Conservation (phyloP, 164 flowering plant species). For the Aristolochia fimbriata region DNA sequence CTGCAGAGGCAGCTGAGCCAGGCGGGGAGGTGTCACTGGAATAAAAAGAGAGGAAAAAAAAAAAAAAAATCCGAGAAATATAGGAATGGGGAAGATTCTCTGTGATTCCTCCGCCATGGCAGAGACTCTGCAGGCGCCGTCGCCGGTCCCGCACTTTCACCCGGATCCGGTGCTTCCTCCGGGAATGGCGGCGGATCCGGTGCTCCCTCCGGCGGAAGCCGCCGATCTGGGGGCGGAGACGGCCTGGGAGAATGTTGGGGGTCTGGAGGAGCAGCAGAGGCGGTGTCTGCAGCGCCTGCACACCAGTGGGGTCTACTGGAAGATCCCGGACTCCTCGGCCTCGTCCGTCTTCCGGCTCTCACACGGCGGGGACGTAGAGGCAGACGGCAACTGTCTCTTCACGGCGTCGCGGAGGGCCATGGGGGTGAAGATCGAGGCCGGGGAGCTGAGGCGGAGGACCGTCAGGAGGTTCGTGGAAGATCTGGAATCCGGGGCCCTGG, state of each 20-base stretch:
- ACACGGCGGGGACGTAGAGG: slow-evolving; percentile 87
- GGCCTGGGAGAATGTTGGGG: slow-evolving; percentile 58
- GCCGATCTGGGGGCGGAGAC: slow-evolving; percentile 8
- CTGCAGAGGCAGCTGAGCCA: no score
- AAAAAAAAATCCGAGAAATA: not conserved
- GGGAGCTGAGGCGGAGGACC: slow-evolving; percentile 63
- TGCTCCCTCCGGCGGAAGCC: slow-evolving; percentile 14
- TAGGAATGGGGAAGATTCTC: slow-evolving; percentile 47
- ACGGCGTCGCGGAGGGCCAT: slow-evolving; percentile 64
- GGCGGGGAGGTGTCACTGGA: no score
- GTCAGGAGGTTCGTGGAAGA: slow-evolving; percentile 71
- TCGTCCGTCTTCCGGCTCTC: slow-evolving; percentile 51
- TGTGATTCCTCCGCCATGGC: slow-evolving; percentile 41
- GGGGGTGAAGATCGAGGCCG: slow-evolving; percentile 34
- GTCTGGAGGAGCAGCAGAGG: slow-evolving; percentile 76
- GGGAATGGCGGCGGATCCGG: slow-evolving; percentile 16
- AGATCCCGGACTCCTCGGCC: slow-evolving; percentile 29
- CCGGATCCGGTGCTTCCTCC: slow-evolving; percentile 6
- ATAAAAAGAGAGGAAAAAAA: no score
- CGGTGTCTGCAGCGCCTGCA: slow-evolving; percentile 37
- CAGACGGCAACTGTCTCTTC: slow-evolving; percentile 94
- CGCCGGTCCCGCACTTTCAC: slow-evolving; percentile 9
- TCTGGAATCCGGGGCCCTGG: slow-evolving; percentile 35
- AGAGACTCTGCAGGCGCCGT: slow-evolving; percentile 5
- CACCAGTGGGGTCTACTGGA: slow-evolving; percentile 77